phyloP scores from a whole-genome alignment of 768 basidiomycete species.

The Lentinula detonsa region DNA sequence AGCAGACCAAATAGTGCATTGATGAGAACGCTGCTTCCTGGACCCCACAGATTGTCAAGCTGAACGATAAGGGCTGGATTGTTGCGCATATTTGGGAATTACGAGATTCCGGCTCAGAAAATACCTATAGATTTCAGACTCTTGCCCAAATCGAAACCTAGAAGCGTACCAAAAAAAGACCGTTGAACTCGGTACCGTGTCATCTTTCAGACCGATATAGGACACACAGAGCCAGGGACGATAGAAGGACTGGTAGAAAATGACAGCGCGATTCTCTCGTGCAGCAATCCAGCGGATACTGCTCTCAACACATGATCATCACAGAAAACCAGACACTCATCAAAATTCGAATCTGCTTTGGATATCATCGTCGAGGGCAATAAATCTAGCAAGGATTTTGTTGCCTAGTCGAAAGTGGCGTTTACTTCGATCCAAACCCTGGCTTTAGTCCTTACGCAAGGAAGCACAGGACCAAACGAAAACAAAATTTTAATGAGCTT shows the following conservation, averaged over 20 bases:
- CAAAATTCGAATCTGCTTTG: no score
- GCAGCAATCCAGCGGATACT: neutral
- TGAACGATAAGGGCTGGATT: neutral
- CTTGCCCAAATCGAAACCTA: neutral
- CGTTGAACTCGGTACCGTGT: conserved; percentile 13
- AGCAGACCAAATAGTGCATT: conserved; percentile 20
- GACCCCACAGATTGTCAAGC: conserved; percentile 29
- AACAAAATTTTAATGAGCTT: no score
- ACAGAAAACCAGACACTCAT: no score
- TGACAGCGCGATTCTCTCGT: neutral
- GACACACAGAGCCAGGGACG: conserved; percentile 10
- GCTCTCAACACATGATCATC: no score
- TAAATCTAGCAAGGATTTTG: no score
- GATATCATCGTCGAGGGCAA: no score
- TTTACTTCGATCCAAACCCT: no score
- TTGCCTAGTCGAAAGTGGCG: no score
- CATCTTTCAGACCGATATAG: conserved; percentile 22
- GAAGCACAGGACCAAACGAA: no score
- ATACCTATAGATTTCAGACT: conserved; percentile 18
- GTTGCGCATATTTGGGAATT: conserved; percentile 22
- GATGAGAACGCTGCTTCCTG: conserved; percentile 23
- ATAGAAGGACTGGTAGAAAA: neutral
- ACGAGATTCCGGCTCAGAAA: conserved; percentile 22
- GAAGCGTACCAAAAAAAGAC: neutral
- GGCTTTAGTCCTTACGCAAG: no score